These are phyloP conservation scores for Dothistroma septosporum DNA, from an alignment of 2,329 filamentous ascomycete genomes.

Conservation along the genomic window DNA sequence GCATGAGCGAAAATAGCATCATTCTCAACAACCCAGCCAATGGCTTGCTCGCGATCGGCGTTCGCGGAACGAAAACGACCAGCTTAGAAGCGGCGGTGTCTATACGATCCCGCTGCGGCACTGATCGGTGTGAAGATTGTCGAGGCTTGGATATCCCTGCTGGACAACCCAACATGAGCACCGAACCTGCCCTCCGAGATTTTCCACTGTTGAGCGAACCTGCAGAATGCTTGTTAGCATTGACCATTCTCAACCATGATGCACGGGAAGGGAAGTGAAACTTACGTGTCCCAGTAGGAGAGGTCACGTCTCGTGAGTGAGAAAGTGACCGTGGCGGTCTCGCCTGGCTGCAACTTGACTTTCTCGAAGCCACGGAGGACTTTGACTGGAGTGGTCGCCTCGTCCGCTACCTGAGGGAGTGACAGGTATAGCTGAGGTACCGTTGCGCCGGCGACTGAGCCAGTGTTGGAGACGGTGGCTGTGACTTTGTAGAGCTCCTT, in stretches of 20 bases:
- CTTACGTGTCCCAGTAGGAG: slow-evolving; percentile 35
- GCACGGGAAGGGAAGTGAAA: slow-evolving; percentile 29
- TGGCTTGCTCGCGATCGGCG: background rate
- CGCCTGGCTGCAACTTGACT: slow-evolving; percentile 22
- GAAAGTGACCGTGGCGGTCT: slow-evolving; percentile 21
- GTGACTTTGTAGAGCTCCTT: slow-evolving; percentile 55
- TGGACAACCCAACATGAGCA: slow-evolving; percentile 22
- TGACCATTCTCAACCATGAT: slow-evolving; percentile 24
- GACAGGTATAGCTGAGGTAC: slow-evolving; percentile 53
- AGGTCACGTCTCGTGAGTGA: slow-evolving; percentile 20
- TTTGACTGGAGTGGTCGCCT: slow-evolving; percentile 28
- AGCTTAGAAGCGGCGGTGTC: slow-evolving; percentile 3
- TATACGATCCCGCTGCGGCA: slow-evolving; percentile 3
- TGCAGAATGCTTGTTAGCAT: slow-evolving; percentile 32
- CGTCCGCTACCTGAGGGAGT: slow-evolving; percentile 40
- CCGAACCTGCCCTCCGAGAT: slow-evolving; percentile 20
- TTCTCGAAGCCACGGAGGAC: slow-evolving; percentile 43
- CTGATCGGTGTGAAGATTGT: slow-evolving; percentile 16
- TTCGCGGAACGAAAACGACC: background rate
- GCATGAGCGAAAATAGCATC: background rate
- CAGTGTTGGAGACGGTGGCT: slow-evolving; percentile 60
- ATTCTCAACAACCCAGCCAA: background rate
- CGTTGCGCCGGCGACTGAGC: slow-evolving; percentile 48
- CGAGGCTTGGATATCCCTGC: slow-evolving; percentile 23
- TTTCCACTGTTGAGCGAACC: slow-evolving; percentile 17